Evolutionary conservation across 2,329 filamentous ascomycete genomes (phyloP).

Genomic region (Tolypocladium nubicola): DNA sequence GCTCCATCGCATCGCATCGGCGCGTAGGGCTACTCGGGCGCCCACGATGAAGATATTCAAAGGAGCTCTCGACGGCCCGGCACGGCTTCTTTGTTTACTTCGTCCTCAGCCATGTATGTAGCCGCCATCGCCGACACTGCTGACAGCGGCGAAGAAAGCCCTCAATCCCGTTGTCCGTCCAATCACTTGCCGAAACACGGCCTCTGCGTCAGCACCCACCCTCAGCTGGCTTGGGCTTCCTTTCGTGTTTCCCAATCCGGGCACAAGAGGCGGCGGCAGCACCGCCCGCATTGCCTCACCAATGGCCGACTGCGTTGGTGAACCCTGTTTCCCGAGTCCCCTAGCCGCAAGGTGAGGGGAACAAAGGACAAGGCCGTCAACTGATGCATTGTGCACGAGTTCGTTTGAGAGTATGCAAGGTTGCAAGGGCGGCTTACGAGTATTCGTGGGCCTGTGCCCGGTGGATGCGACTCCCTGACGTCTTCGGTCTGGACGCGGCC

Average conservation of each 20-base stretch:
- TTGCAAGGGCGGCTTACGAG: conserved; percentile 8
- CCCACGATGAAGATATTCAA: not conserved
- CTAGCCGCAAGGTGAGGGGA: conserved; percentile 15
- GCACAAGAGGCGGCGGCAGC: conserved; percentile 1
- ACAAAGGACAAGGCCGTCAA: conserved; percentile 8
- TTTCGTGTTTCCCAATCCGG: conserved; percentile 1
- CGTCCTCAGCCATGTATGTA: not conserved
- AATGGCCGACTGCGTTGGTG: not conserved
- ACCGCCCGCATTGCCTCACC: not conserved
- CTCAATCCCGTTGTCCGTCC: not conserved
- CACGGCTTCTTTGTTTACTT: not conserved
- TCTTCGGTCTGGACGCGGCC: not conserved
- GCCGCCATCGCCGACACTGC: not conserved
- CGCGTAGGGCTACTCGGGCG: not conserved
- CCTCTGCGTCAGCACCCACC: not conserved
- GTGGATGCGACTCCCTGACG: not conserved
- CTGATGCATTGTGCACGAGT: conserved; percentile 14
- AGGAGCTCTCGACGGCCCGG: not conserved
- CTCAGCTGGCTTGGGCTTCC: conserved; percentile 1
- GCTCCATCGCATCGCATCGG: not conserved
- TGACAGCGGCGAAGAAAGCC: not conserved
- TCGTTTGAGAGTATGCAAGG: conserved; percentile 12
- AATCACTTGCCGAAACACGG: not conserved
- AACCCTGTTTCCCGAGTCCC: conserved; percentile 5
- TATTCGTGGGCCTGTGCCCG: not conserved